Base-by-base conservation (phyloP, 73 alveolate genomes). In the Uronychia binucleata region DNA sequence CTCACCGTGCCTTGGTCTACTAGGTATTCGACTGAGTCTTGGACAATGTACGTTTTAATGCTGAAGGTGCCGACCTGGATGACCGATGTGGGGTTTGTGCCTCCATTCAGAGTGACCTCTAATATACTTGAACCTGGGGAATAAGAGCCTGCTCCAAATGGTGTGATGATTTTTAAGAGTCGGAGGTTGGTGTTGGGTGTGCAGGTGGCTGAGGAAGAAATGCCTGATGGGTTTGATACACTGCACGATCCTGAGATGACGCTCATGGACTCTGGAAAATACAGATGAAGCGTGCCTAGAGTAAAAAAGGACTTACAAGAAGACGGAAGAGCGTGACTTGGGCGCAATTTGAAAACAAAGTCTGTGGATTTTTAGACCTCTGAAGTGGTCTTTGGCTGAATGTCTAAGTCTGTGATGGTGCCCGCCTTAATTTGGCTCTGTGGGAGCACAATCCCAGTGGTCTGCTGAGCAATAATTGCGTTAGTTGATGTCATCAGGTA, bases 21-120 rank as follows among this genome's bases (percentile, higher is more conserved):
- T 33, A 78, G 26, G 31, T 78, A 78, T 33, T 78, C 84, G 26
- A 30, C 33, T 0, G 57, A 25, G 1, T 75, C 59, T 78, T 78
- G 35, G 31, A 31, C 30, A 33, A 78, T 78, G 75, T 78, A 78
- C 19, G 84, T 78, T 1, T 28, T 11, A 33, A 78, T 30, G 19
- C 76, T 78, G 31, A 78, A 78, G 13, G 84, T 32, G 1, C 84
- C 84, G n/a, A n/a, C n/a, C n/a, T n/a, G n/a, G n/a, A n/a, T n/a
- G n/a, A n/a, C n/a, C n/a, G n/a, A n/a, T n/a, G n/a, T n/a, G n/a
- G n/a, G n/a, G n/a, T n/a, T n/a, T n/a, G n/a, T n/a, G n/a, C n/a
- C n/a, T n/a, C n/a, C n/a, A n/a, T n/a, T n/a, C n/a, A n/a, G n/a
- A n/a, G n/a, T n/a, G n/a, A n/a, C n/a, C n/a, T n/a, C n/a, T n/a